Evolutionary conservation across 495 filamentous ascomycete genomes (phyloP).

Genomic region (Aspergillus indologenus): DNA sequence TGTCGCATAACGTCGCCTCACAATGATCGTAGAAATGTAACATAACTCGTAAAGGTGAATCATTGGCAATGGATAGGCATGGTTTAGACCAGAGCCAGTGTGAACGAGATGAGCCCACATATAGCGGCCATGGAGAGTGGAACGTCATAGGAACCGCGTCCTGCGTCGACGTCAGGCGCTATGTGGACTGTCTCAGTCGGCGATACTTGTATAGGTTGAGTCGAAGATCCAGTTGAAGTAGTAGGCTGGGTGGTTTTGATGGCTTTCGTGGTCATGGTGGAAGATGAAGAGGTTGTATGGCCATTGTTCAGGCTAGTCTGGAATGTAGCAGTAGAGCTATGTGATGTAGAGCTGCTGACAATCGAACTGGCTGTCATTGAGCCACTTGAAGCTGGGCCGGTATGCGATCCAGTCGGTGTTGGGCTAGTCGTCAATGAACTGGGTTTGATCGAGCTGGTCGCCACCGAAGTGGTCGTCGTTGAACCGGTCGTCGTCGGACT

Average conservation of each 20-base stretch:
- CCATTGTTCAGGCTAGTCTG: neutral
- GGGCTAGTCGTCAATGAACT: neutral
- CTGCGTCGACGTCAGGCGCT: slow-evolving; percentile 22
- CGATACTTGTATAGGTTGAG: neutral
- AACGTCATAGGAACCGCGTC: slow-evolving; percentile 6
- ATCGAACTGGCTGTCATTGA: neutral
- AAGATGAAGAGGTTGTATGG: neutral
- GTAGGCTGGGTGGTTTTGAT: slow-evolving; percentile 80
- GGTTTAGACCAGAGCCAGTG: slow-evolving; percentile 1
- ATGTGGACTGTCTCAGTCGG: slow-evolving; percentile 5
- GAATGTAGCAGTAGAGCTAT: neutral
- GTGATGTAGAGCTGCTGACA: neutral
- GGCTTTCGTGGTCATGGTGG: slow-evolving; percentile 10
- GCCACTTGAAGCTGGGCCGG: neutral
- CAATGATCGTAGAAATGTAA: neutral
- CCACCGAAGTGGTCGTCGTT: slow-evolving; percentile 8
- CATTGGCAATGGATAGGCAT: too few species aligned
- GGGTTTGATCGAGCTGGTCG: neutral
- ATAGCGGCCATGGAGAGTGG: slow-evolving; percentile 10
- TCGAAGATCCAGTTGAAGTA: neutral
- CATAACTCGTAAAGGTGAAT: neutral
- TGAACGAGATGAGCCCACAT: slow-evolving; percentile 23
- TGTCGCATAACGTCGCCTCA: neutral
- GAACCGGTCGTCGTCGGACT: slow-evolving; percentile 8
- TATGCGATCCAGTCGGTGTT: too few species aligned